These are phyloP conservation scores for Vitis hybrid DNA, from an alignment of 177 flowering plant species.

Conservation along the genomic window DNA sequence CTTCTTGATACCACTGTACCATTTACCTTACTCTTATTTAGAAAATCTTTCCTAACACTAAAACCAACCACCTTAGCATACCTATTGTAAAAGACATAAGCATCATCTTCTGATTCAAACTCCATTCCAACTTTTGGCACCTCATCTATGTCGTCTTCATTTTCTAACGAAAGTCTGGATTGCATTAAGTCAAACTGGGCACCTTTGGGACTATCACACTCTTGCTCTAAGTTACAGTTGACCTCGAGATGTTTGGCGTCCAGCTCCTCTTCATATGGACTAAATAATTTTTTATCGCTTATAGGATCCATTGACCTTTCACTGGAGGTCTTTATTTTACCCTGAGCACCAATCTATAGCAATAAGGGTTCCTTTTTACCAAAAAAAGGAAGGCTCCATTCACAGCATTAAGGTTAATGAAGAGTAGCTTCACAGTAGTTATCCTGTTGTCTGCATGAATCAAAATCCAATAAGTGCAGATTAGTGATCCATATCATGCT, in stretches of 20 bases:
- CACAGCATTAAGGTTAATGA: too few relatives aligned
- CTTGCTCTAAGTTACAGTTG: slow-evolving; percentile 36
- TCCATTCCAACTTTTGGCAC: slow-evolving; percentile 27
- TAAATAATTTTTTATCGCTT: slow-evolving; percentile 15
- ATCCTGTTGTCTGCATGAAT: too few relatives aligned
- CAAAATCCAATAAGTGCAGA: too few relatives aligned
- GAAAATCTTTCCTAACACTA: slow-evolving; percentile 35
- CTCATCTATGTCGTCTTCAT: slow-evolving; percentile 11
- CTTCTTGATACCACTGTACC: slow-evolving; percentile 39
- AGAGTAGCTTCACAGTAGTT: too few relatives aligned
- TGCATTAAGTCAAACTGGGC: slow-evolving; percentile 5
- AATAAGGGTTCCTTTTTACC: too few relatives aligned
- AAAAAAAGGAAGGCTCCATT: too few relatives aligned
- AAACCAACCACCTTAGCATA: slow-evolving; percentile 39
- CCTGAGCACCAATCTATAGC: too few relatives aligned
- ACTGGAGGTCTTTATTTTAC: too few relatives aligned
- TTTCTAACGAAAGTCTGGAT: slow-evolving; percentile 15
- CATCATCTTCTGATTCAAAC: slow-evolving; percentile 37
- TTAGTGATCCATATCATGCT: too few relatives aligned
- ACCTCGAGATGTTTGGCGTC: slow-evolving; percentile 18
- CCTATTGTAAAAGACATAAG: slow-evolving; percentile 31
- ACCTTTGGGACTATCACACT: slow-evolving; percentile 22
- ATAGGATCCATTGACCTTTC: slow-evolving; percentile 23
- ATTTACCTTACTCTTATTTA: slow-evolving; percentile 33
- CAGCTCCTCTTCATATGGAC: slow-evolving; percentile 16